These are phyloP conservation scores for Barnettozyma botsteinii DNA, from an alignment of 805 yeast genomes.

Conservation along the genomic window DNA sequence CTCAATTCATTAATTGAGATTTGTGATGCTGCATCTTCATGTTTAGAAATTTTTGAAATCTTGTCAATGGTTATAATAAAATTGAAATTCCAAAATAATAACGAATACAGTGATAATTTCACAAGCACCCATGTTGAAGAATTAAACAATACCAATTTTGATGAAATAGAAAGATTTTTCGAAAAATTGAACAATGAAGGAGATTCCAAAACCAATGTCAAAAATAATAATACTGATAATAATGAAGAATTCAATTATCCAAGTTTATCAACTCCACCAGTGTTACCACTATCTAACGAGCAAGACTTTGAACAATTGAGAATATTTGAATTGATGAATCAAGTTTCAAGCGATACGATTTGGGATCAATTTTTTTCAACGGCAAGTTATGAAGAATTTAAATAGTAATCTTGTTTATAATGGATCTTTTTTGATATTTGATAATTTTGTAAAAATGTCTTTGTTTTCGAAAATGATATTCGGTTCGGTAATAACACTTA, in stretches of 20 bases:
- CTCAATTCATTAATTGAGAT: constrained; percentile 55
- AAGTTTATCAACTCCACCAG: constrained; percentile 21
- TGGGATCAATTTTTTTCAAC: constrained; percentile 57
- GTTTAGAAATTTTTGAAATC: constrained; percentile 66
- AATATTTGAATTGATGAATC: constrained; percentile 56
- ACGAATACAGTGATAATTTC: constrained; percentile 2
- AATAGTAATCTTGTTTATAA: neutral
- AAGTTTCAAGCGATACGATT: constrained; percentile 51
- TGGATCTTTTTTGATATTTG: neutral
- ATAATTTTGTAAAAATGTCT: neutral
- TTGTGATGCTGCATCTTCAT: constrained; percentile 74
- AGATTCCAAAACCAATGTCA: constrained; percentile 4
- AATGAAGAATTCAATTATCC: constrained; percentile 17
- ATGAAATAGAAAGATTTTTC: constrained; percentile 24
- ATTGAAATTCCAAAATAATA: constrained; percentile 35
- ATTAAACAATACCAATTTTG: constrained; percentile 5
- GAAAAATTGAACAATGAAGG: constrained; percentile 17
- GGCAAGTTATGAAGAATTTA: neutral
- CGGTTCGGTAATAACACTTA: constrained; percentile 7
- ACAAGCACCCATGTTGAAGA: neutral
- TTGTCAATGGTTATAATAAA: constrained; percentile 66
- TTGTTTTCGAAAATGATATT: neutral
- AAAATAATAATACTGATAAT: neutral
- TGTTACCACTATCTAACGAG: constrained; percentile 1
- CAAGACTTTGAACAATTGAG: constrained; percentile 43